These are phyloP conservation scores for Incumbomyces lentus DNA, from an alignment of 2,329 filamentous ascomycete genomes.

Conservation along the genomic window DNA sequence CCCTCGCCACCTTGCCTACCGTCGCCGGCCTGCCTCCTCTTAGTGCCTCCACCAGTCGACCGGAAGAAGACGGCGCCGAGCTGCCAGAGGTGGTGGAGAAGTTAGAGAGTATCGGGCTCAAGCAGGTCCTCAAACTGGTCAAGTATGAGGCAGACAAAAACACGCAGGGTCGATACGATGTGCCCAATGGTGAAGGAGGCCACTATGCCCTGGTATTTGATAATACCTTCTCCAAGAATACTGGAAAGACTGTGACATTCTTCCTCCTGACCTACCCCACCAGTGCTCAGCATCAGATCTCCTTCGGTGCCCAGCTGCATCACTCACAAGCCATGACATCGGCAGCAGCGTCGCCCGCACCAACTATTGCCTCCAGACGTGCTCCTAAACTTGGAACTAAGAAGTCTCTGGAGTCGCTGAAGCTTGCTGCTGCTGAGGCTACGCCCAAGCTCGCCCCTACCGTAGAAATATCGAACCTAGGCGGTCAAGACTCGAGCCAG, in stretches of 20 bases:
- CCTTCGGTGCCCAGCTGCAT: constrained; percentile 36
- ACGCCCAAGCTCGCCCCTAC: constrained; percentile 7
- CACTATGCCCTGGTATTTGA: constrained; percentile 97
- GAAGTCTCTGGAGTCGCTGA: constrained; percentile 43
- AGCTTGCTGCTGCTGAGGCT: constrained; percentile 25
- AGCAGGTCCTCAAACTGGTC: constrained; percentile 66
- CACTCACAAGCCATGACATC: constrained; percentile 45
- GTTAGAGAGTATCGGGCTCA: constrained; percentile 51
- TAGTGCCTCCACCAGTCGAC: constrained; percentile 24
- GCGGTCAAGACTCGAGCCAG: constrained; percentile 29
- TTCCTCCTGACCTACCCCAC: constrained; percentile 91
- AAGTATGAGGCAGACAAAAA: constrained; percentile 97
- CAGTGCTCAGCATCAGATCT: constrained; percentile 41
- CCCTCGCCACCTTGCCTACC: constrained; percentile 40
- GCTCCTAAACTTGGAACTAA: constrained; percentile 33
- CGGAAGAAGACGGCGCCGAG: constrained; percentile 25
- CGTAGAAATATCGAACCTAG: constrained; percentile 8
- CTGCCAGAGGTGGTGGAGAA: constrained; percentile 48
- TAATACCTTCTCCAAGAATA: constrained; percentile 95
- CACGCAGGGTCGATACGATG: constrained; percentile 78
- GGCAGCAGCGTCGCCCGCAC: constrained; percentile 19
- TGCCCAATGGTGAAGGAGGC: constrained; percentile 62
- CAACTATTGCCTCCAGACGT: constrained; percentile 11
- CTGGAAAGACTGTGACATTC: constrained; percentile 89
- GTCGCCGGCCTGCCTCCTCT: constrained; percentile 37